Evolutionary conservation across 2,329 filamentous ascomycete genomes (phyloP).

Genomic region (Herpotrichia juniperi): DNA sequence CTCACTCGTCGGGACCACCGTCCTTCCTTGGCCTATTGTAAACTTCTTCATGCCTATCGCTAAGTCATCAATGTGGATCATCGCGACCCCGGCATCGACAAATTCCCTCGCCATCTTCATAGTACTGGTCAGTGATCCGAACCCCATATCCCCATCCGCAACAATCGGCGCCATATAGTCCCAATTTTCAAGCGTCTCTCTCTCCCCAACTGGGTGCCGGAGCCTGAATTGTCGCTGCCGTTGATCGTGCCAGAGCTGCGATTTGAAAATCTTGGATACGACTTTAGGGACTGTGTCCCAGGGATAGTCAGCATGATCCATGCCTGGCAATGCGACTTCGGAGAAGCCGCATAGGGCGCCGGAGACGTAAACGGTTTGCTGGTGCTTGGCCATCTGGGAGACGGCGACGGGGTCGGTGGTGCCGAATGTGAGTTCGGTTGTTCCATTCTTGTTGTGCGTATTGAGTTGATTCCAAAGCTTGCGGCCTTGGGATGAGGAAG

Average conservation of each 20-base stretch:
- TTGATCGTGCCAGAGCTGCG: conserved; percentile 50
- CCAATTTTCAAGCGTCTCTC: conserved; percentile 42
- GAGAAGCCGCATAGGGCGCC: conserved; percentile 49
- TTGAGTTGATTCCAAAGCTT: conserved; percentile 48
- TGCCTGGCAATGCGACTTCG: conserved; percentile 45
- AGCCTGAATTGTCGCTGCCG: conserved; percentile 48
- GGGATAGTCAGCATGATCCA: conserved; percentile 52
- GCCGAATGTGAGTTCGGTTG: conserved; percentile 47
- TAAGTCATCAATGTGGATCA: conserved; percentile 53
- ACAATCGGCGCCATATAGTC: conserved; percentile 51
- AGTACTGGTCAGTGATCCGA: conserved; percentile 47
- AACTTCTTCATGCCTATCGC: conserved; percentile 54
- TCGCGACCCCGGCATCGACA: conserved; percentile 51
- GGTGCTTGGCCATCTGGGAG: conserved; percentile 47
- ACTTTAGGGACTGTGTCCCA: conserved; percentile 52
- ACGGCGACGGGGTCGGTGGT: conserved; percentile 45
- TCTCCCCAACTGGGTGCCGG: conserved; percentile 33
- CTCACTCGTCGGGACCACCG: conserved; percentile 49
- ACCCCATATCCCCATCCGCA: conserved; percentile 53
- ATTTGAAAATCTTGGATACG: conserved; percentile 49
- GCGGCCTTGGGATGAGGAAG: conserved; percentile 39
- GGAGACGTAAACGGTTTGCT: conserved; percentile 50
- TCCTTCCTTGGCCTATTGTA: conserved; percentile 49
- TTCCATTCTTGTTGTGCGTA: conserved; percentile 41
- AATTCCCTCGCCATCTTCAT: conserved; percentile 51